Base-by-base conservation (phyloP, 2,329 filamentous ascomycete species). In the Colletotrichum cordylinicola region DNA sequence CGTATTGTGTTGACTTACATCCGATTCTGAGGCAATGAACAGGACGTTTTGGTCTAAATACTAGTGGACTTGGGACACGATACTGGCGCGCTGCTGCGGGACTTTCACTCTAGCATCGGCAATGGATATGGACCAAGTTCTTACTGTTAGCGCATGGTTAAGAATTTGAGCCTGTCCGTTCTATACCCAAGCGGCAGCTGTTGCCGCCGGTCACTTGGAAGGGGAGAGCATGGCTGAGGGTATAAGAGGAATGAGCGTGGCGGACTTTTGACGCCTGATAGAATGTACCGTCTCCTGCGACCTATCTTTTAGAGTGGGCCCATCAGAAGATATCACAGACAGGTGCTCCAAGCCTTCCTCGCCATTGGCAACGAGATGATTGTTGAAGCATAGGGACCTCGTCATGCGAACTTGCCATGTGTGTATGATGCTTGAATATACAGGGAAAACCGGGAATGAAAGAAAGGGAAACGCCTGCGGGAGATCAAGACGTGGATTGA, bases 301-400 rank as follows among this genome's bases (percentile, higher is more conserved):
- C n/a, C n/a, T n/a, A n/a, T n/a, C n/a, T n/a, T n/a, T 24, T 48
- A 18, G 0, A n/a, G 12, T 12, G 18, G 10, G 18, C 6, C 9
- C 9, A 9, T n/a, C 43, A n/a, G 18, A 2, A 48, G 18, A 43
- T 10, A 1, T n/a, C 2, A 4, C 5, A 0, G 18, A 7, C 9
- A 21, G 43, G 6, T 48, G 43, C 4, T 21, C 6, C 43, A 21
- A 21, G 2, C 18, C 43, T 10, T 13, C 13, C 0, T 21, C 0
- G 10, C 43, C 10, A 21, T 52, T 52, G 10, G n/a, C 2, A 21
- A 8, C 10, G 21, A 8, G n/a, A 21, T 4, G n/a, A 52, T 2
- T 2, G n/a, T 13, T 13, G 18, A 1, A 52, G 43, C 10, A 21
- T 13, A 13, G 2, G 3, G 10, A n/a, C 6, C 0, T 52, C n/a